Evolutionary conservation across 176 grass and related monocot species (phyloP), one percentile per base, ranked within the genome.

Genomic region (Panicum miliaceum): DNA sequence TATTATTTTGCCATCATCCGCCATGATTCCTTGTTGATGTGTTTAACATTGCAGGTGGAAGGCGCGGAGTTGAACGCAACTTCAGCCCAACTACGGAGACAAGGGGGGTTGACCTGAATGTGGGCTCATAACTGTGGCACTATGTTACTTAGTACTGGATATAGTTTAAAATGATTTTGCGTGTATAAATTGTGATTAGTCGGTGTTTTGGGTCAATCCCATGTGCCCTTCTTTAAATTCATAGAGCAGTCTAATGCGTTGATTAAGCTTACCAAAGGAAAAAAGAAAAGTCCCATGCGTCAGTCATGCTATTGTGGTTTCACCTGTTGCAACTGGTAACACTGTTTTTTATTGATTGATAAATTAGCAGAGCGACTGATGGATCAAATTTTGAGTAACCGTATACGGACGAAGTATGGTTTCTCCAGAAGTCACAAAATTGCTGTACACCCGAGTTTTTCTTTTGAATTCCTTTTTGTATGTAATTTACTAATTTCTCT

Each of bases 181-280:
- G 32, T 75, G 85, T 78, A 81, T 85, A 78, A 42, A 64, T 64
- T 83, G 62, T 47, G 77, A 90, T 88, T 84, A 90, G 69, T 89
- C 75, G 71, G 83, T 86, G 83, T 92, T 85, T 90, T 64, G 82
- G 71, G 40, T 41, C 78, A 81, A 86, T 61, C 64, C 87, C 91
- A 91, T 89, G 94, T 93, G 91, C 84, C 54, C 50, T 52, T 85
- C 86, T 89, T 93, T 81, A 85, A 89, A 83, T 67, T 71, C 76
- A 57, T 76, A 58, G 73, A 88, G 50, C 26, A 15, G 48, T 83
- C 63, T 81, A 85, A 57, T 50, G 81, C 75, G 40, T 70, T 88
- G 63, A 79, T 68, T 87, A 54, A 73, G 14, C 14, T 27, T 78
- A 38, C 8, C 72, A 12, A 41, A 41, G 40, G 40, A 41, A 7